Evolutionary conservation across 805 yeast species (phyloP).

Genomic region (Candida adriatica): DNA sequence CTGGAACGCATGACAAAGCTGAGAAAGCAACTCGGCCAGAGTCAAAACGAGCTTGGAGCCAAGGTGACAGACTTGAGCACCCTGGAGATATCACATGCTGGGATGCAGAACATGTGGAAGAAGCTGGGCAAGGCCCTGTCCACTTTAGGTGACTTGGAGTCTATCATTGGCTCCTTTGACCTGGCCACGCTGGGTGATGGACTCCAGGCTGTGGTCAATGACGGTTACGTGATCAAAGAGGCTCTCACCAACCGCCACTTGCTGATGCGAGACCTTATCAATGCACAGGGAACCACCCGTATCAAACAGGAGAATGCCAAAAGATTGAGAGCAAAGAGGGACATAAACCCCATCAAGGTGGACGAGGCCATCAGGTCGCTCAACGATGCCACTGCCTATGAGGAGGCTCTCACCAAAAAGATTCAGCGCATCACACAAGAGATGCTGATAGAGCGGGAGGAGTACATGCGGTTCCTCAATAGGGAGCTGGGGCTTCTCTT

Average conservation of each 20-base stretch:
- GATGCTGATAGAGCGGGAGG: constrained; percentile 66
- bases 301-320: constrained; percentile 64
- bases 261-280: constrained; percentile 79
- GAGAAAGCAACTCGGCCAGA: constrained; percentile 43
- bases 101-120: constrained; percentile 74
- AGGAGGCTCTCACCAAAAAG: constrained; percentile 69
- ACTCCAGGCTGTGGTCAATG: constrained; percentile 54
- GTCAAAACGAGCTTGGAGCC: constrained; percentile 47
- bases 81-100: constrained; percentile 51
- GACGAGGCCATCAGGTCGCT: constrained; percentile 82
- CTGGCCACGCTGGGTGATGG: constrained; percentile 76
- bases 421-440: constrained; percentile 80
- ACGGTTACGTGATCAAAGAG: constrained; percentile 85
- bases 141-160: constrained; percentile 68
- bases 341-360: constrained; percentile 79
- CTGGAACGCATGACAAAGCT: constrained; percentile 47
- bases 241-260: constrained; percentile 88
- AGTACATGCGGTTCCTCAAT: constrained; percentile 55
- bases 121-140: constrained; percentile 64
- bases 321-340: constrained; percentile 61
- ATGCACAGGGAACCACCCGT: constrained; percentile 70
- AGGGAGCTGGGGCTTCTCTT: constrained; percentile 45
- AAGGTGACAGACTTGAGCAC: constrained; percentile 32
- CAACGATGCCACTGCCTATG: constrained; percentile 71
- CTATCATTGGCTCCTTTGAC: constrained; percentile 64